A percentile compares a stretch with the other conserved stretches of the same genome.
Conservation (phyloP, 352 stramenopile genomes). For the Pythium rhizo-oryzae region DNA sequence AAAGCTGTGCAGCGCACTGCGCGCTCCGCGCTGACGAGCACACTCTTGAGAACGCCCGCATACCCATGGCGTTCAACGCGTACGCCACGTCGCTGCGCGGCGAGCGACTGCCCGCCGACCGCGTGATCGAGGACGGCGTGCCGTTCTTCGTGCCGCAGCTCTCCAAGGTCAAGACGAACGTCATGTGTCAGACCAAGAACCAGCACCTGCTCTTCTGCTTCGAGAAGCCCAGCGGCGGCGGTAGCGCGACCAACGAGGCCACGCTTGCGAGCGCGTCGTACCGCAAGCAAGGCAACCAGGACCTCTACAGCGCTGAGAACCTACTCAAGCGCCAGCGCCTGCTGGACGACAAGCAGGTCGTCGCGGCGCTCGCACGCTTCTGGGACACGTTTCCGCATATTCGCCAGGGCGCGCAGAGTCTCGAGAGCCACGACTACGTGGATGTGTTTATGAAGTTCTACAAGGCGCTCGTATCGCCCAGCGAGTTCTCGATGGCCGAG, state of each 20-base stretch:
- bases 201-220: slow-evolving; percentile 46
- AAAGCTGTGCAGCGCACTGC: no score
- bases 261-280: slow-evolving; percentile 41
- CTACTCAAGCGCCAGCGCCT: slow-evolving; percentile 56
- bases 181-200: slow-evolving; percentile 39
- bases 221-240: slow-evolving; percentile 23
- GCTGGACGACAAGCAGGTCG: slow-evolving; percentile 47
- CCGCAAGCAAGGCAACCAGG: slow-evolving; percentile 72
- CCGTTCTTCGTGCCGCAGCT: slow-evolving; percentile 47
- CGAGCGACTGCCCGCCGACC: slow-evolving; percentile 27
- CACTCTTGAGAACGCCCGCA: not conserved
- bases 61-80: slow-evolving; percentile 20
- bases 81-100: slow-evolving; percentile 31
- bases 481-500: slow-evolving; percentile 73
- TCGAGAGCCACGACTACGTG: slow-evolving; percentile 62
- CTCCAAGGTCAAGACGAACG: slow-evolving; percentile 48
- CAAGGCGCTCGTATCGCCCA: slow-evolving; percentile 73
- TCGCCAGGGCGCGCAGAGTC: slow-evolving; percentile 43
- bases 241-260: not conserved
- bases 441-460: slow-evolving; percentile 86
- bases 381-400: slow-evolving; percentile 76
- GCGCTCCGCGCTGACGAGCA: not conserved
- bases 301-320: slow-evolving; percentile 75
- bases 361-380: slow-evolving; percentile 58
- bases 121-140: slow-evolving; percentile 22